A percentile compares a stretch with the other conserved stretches of the same genome.
phyloP scores from a whole-genome alignment of 2,329 filamentous ascomycete genomes.

The Cadophora sp. region DNA sequence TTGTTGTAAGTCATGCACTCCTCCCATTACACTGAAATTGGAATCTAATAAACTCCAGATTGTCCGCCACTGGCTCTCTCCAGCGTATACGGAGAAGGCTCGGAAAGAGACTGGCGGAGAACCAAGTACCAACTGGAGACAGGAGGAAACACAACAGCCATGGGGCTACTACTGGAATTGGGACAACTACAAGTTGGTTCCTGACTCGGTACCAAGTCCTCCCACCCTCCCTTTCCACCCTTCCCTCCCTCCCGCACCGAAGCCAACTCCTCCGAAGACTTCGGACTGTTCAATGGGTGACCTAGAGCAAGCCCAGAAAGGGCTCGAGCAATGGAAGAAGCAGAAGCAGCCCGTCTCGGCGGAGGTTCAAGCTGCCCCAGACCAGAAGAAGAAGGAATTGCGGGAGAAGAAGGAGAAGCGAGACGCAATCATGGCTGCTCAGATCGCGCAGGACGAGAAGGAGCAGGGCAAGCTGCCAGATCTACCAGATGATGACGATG shows the following conservation, averaged over 20 bases:
- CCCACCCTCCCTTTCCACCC: background rate
- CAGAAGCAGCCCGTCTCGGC: background rate
- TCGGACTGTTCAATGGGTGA: background rate
- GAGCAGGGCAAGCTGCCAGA: background rate
- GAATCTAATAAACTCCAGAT: too few relatives aligned
- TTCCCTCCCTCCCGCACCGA: background rate
- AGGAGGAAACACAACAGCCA: too few relatives aligned
- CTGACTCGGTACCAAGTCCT: too few relatives aligned
- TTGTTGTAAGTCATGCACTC: background rate
- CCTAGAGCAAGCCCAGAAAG: background rate
- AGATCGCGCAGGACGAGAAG: background rate
- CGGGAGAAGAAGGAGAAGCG: background rate
- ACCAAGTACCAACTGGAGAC: too few relatives aligned
- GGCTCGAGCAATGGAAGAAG: background rate
- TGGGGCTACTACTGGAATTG: too few relatives aligned
- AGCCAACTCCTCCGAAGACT: background rate
- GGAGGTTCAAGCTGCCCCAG: background rate
- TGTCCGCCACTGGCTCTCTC: too few relatives aligned
- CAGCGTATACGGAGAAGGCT: too few relatives aligned
- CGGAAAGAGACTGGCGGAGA: too few relatives aligned
- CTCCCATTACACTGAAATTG: too few relatives aligned
- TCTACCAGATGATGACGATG: background rate
- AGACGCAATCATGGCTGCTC: background rate
- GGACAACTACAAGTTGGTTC: too few relatives aligned
- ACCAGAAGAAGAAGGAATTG: conserved; percentile 2